Percentiles rank a stretch among this genome's conserved stretches.
Evolutionary conservation across 2,329 filamentous ascomycete genomes (phyloP).

Genomic region (Whalleya microplaca): DNA sequence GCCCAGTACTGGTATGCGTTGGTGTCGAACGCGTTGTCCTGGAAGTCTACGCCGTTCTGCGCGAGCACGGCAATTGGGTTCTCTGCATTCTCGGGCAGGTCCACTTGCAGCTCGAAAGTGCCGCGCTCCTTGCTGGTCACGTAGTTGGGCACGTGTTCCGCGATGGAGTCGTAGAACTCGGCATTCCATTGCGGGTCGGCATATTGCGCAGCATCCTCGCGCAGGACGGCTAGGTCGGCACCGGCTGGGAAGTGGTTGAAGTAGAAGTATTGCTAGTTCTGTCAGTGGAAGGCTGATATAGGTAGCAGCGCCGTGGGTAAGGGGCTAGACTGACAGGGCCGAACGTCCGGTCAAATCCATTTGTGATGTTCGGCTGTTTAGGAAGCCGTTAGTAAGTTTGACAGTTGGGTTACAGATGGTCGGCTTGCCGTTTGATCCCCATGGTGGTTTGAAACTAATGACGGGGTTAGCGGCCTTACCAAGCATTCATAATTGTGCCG

Average conservation of each 20-base stretch:
- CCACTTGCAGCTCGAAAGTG: conserved; percentile 52
- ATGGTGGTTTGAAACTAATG: conserved; percentile 62
- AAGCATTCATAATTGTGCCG: not conserved
- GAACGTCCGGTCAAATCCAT: conserved; percentile 68
- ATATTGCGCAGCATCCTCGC: conserved; percentile 57
- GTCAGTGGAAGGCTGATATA: conserved; percentile 6
- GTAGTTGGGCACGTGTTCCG: conserved; percentile 61
- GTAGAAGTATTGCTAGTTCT: conserved; percentile 55
- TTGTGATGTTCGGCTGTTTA: conserved; percentile 59
- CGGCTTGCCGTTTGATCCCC: conserved; percentile 54
- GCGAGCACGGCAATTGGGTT: conserved; percentile 60
- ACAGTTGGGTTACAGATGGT: not conserved
- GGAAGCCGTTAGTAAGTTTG: conserved; percentile 7
- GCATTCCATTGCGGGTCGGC: conserved; percentile 58
- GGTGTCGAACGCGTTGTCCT: conserved; percentile 60
- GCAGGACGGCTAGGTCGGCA: conserved; percentile 50
- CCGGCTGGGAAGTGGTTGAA: conserved; percentile 61
- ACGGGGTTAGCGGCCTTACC: conserved; percentile 19
- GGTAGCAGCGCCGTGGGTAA: conserved; percentile 2
- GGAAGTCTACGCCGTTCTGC: conserved; percentile 55
- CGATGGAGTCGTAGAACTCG: conserved; percentile 67
- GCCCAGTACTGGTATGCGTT: conserved; percentile 67
- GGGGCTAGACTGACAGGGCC: conserved; percentile 46
- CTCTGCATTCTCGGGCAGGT: conserved; percentile 54
- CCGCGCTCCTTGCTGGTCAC: conserved; percentile 56